These are phyloP conservation scores for Boletus sensibilis DNA, from an alignment of 768 basidiomycete species.

Conservation along the genomic window DNA sequence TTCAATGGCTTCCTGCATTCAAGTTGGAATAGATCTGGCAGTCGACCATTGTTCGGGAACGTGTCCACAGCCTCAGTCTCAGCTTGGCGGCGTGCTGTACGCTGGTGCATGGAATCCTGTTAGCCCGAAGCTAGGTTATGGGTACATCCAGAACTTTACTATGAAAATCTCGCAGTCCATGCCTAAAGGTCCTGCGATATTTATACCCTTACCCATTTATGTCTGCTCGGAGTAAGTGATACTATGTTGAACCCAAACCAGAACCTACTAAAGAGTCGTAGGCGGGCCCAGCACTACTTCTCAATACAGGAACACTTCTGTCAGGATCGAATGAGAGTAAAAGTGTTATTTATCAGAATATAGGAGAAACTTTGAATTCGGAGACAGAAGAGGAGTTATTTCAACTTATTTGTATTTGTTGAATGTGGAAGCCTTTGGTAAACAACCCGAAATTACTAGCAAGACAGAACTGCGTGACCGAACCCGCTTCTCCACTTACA, in stretches of 20 bases:
- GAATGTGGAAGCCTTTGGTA: slow-evolving; percentile 11
- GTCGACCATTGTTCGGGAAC: neutral
- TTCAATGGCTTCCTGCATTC: slow-evolving; percentile 5
- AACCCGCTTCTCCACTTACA: neutral
- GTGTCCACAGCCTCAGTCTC: neutral
- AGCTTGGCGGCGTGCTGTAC: slow-evolving; percentile 7
- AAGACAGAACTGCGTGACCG: neutral
- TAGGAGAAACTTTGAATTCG: neutral
- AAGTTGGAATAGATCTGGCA: slow-evolving; percentile 14
- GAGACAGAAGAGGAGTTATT: neutral
- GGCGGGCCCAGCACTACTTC: neutral
- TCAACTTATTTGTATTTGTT: slow-evolving; percentile 22
- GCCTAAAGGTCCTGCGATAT: neutral
- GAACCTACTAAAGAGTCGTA: neutral
- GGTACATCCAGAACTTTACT: neutral
- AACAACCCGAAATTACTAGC: slow-evolving; percentile 6
- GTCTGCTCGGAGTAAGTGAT: neutral
- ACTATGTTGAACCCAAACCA: neutral
- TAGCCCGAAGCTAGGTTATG: neutral
- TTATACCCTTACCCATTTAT: neutral
- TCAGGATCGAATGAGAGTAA: neutral
- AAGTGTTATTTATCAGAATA: neutral
- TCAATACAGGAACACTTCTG: neutral
- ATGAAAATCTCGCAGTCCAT: neutral
- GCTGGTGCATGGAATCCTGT: neutral